Conservation (phyloP, 805 yeast species). For the Starmerella sp. region DNA sequence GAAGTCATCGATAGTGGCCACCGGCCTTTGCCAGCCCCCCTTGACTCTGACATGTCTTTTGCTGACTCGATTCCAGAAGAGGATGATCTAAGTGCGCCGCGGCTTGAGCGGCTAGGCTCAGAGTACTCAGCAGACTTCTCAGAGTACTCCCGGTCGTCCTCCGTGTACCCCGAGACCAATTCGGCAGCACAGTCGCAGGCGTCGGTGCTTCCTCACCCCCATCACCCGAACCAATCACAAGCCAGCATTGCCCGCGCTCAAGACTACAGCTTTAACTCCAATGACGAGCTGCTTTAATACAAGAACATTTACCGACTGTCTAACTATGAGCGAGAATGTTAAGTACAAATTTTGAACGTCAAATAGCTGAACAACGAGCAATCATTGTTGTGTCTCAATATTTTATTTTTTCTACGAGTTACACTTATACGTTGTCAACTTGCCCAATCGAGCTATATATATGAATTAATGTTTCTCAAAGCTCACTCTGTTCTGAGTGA, state of each 20-base stretch:
- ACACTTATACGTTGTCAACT: too few species aligned
- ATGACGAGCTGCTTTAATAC: neutral
- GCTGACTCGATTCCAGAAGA: neutral
- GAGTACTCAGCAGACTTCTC: conserved; percentile 7
- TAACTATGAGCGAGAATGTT: neutral
- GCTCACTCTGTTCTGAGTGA: too few species aligned
- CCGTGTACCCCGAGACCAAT: conserved; percentile 14
- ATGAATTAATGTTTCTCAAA: too few species aligned
- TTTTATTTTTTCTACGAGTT: too few species aligned
- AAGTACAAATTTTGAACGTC: neutral
- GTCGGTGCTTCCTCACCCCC: conserved; percentile 6
- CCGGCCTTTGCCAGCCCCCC: neutral
- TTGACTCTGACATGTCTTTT: neutral
- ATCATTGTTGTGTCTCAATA: too few species aligned
- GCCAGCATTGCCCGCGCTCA: conserved; percentile 9
- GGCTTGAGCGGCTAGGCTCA: conserved; percentile 5
- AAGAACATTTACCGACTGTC: too few species aligned
- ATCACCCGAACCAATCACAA: conserved; percentile 7
- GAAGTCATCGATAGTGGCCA: neutral
- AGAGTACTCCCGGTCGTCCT: conserved; percentile 14
- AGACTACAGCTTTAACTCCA: neutral
- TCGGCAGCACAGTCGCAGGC: conserved; percentile 16
- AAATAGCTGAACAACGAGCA: neutral
- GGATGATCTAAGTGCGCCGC: conserved; percentile 2
- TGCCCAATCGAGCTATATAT: too few species aligned